Conservation (phyloP, 2,329 filamentous ascomycete genomes). For the Pseudogymnoascus sp. region DNA sequence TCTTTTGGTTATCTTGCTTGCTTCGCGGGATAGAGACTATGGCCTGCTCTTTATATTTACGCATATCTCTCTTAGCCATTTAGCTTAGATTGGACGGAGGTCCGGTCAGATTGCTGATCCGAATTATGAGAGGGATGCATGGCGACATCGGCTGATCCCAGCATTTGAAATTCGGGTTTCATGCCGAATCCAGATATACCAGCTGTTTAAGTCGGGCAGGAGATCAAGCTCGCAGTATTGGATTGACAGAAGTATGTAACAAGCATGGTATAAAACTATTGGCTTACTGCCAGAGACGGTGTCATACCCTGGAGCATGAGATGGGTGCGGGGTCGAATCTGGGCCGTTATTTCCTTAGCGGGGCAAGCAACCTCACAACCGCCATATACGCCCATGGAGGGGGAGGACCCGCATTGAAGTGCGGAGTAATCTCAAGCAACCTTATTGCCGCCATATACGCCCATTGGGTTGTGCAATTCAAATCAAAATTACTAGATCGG, state of each 20-base stretch:
- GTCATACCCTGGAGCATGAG: not conserved
- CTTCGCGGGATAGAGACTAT: not conserved
- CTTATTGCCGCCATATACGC: not conserved
- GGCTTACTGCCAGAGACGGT: not conserved
- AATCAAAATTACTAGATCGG: not conserved
- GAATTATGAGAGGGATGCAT: not conserved
- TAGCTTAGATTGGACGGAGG: not conserved
- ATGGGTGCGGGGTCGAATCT: not conserved
- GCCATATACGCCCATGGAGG: conserved; percentile 9
- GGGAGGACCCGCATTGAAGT: not conserved
- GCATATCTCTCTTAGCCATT: not conserved
- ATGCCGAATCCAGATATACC: not conserved
- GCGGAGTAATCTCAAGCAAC: not conserved
- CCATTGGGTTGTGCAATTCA: not conserved
- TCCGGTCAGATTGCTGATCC: not conserved
- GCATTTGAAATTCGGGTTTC: not conserved
- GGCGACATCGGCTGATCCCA: not conserved
- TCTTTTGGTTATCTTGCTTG: not conserved
- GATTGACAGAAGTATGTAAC: not conserved
- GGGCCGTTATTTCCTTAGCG: not conserved
- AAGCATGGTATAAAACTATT: not conserved
- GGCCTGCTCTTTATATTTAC: not conserved
- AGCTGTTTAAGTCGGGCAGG: not conserved
- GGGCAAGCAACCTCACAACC: not conserved
- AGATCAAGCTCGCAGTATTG: not conserved